A percentile compares a stretch with the other conserved stretches of the same genome.
These are phyloP conservation scores for Aspergillus sp. DNA, from an alignment of 2,329 filamentous ascomycete genomes.

Conservation along the genomic window DNA sequence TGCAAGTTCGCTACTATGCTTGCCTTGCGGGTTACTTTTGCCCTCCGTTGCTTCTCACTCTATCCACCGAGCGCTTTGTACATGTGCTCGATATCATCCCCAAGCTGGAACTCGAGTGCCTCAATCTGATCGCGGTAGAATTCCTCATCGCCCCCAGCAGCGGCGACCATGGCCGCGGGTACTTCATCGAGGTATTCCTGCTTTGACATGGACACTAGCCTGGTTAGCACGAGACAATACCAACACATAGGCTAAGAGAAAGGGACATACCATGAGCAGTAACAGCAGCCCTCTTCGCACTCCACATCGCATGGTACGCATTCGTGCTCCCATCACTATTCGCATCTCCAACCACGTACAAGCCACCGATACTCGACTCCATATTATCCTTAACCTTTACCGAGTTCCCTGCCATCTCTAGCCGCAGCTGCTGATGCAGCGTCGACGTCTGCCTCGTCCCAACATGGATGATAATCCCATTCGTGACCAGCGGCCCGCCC, in stretches of 20 bases:
- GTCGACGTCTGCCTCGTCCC: neutral
- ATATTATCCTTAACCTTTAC: neutral
- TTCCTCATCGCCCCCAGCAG: neutral
- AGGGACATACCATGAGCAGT: neutral
- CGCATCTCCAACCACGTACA: neutral
- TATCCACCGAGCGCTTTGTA: neutral
- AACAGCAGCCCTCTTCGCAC: neutral
- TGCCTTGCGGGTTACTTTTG: too few relatives aligned
- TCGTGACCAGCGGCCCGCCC: neutral
- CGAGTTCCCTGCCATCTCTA: neutral
- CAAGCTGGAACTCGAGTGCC: neutral
- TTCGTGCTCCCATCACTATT: neutral
- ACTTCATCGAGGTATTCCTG: neutral
- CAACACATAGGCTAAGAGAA: too few relatives aligned
- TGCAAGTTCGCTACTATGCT: too few relatives aligned
- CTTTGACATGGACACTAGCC: neutral
- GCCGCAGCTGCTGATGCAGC: neutral
- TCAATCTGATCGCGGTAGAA: neutral
- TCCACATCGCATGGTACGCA: neutral
- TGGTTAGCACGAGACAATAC: too few relatives aligned
- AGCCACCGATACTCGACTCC: neutral
- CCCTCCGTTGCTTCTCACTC: too few relatives aligned
- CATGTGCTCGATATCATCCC: neutral
- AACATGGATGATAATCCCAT: neutral
- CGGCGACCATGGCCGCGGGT: neutral